Percentiles rank a stretch among this genome's conserved stretches.
Conservation (phyloP, 2,329 filamentous ascomycete species). For the Aspergillus sp. region DNA sequence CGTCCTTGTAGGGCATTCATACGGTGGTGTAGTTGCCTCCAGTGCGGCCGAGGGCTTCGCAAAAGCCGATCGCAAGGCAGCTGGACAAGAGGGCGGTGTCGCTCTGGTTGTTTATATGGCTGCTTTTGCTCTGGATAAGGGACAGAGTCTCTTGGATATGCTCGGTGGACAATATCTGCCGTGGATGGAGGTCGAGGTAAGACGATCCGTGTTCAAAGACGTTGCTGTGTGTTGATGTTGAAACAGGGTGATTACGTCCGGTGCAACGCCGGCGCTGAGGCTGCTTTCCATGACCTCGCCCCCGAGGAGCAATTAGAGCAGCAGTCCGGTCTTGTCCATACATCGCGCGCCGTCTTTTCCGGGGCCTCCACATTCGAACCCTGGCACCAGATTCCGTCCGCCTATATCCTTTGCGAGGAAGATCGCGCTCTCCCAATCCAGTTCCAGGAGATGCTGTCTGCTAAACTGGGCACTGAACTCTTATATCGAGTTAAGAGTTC, state of each 20-base stretch:
- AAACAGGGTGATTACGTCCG: conserved; percentile 26
- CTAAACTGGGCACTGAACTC: conserved; percentile 32
- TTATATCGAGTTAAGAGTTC: conserved; percentile 40
- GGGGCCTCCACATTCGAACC: conserved; percentile 33
- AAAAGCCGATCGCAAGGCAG: conserved; percentile 26
- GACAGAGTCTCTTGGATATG: conserved; percentile 36
- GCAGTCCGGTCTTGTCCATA: conserved; percentile 27
- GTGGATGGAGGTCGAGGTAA: conserved; percentile 30
- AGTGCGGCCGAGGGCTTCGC: conserved; percentile 35
- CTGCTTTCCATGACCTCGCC: conserved; percentile 38
- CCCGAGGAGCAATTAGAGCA: conserved; percentile 29
- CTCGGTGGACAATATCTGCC: conserved; percentile 27
- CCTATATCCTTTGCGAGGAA: conserved; percentile 44
- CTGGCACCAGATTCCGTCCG: conserved; percentile 41
- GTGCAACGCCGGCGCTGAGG: conserved; percentile 8
- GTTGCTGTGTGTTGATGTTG: not conserved
- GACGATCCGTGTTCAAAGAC: not conserved
- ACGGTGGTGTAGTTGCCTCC: conserved; percentile 38
- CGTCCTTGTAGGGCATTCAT: conserved; percentile 39
- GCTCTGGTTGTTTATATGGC: conserved; percentile 37
- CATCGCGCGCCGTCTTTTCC: conserved; percentile 33
- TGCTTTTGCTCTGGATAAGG: conserved; percentile 43
- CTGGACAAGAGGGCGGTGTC: conserved; percentile 35
- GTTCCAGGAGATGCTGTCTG: conserved; percentile 39
- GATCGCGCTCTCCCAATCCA: conserved; percentile 38